Evolutionary conservation across 345 rosid species (phyloP).

Genomic region (Melaleuca quinquenervia): DNA sequence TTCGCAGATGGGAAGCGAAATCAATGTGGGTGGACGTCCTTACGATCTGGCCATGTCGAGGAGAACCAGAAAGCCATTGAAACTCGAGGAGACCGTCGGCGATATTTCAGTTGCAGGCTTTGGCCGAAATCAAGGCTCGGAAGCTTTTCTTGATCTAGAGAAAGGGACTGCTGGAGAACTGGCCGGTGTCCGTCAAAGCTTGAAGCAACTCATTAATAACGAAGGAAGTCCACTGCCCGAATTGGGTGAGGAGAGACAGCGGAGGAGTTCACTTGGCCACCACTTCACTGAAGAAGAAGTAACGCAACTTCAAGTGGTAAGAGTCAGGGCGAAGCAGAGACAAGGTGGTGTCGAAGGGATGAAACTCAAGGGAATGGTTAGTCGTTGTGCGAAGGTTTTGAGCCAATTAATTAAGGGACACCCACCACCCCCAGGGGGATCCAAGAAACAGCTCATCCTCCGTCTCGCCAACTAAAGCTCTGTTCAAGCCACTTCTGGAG

Average conservation of each 20-base stretch:
- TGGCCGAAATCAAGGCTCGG: not conserved
- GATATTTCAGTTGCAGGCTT: not conserved
- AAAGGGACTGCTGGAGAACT: not conserved
- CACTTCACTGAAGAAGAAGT: conserved; percentile 39
- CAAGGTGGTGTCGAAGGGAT: conserved; percentile 2
- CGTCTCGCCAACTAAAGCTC: not conserved
- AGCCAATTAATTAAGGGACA: conserved; percentile 34
- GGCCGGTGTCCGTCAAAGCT: conserved; percentile 29
- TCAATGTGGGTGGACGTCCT: conserved; percentile 18
- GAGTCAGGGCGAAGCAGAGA: conserved; percentile 1
- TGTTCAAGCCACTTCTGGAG: not conserved
- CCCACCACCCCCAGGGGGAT: not conserved
- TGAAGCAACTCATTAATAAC: conserved; percentile 47
- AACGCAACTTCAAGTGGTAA: conserved; percentile 29
- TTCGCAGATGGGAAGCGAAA: conserved; percentile 31
- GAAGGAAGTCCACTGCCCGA: conserved; percentile 4
- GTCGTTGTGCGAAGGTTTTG: conserved; percentile 47
- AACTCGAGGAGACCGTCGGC: not conserved
- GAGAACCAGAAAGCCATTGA: conserved; percentile 62
- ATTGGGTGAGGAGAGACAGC: not conserved
- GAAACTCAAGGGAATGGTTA: conserved; percentile 50
- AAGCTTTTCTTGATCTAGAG: not conserved
- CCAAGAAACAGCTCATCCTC: not conserved
- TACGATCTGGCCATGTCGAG: conserved; percentile 58
- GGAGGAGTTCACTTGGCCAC: conserved; percentile 34